Percentiles rank a stretch among this genome's conserved stretches.
phyloP scores from a whole-genome alignment of 331 rosid genomes.

The Malus hybrid region DNA sequence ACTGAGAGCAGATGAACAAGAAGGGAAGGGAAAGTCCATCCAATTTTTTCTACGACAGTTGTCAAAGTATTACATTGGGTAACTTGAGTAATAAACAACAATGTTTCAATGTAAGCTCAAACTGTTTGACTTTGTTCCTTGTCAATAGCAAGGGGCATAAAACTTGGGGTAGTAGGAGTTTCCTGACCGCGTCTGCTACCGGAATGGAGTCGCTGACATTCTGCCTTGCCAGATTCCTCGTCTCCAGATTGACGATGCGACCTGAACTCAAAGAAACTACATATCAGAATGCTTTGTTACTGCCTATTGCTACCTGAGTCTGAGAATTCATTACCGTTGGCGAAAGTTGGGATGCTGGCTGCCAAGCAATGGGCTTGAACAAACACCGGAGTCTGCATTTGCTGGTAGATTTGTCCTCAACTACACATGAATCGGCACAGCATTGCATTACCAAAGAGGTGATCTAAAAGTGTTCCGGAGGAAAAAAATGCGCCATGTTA shows the following conservation, averaged over 20 bases:
- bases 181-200: slow-evolving; percentile 5
- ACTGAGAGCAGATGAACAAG: not conserved
- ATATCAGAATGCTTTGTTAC: not conserved
- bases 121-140: slow-evolving; percentile 8
- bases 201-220: slow-evolving; percentile 8
- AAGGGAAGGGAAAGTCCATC: not conserved
- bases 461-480: not conserved
- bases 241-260: slow-evolving; percentile 10
- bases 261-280: slow-evolving; percentile 22
- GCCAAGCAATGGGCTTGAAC: slow-evolving; percentile 37
- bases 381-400: slow-evolving; percentile 26
- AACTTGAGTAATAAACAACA: not conserved
- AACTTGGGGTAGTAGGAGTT: slow-evolving; percentile 2
- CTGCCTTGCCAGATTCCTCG: slow-evolving; percentile 31
- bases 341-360: slow-evolving; percentile 29
- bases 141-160: slow-evolving; percentile 1
- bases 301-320: not conserved
- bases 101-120: not conserved
- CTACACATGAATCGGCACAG: slow-evolving; percentile 18
- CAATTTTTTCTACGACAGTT: not conserved
- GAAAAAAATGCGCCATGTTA: not conserved
- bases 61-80: not conserved
- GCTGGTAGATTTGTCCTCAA: slow-evolving; percentile 14
- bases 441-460: not conserved
- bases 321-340: slow-evolving; percentile 26